Evolutionary conservation across 176 grass and related monocot species (phyloP), one percentile per base, ranked within the genome.

Genomic region (Triticum aestivum): DNA sequence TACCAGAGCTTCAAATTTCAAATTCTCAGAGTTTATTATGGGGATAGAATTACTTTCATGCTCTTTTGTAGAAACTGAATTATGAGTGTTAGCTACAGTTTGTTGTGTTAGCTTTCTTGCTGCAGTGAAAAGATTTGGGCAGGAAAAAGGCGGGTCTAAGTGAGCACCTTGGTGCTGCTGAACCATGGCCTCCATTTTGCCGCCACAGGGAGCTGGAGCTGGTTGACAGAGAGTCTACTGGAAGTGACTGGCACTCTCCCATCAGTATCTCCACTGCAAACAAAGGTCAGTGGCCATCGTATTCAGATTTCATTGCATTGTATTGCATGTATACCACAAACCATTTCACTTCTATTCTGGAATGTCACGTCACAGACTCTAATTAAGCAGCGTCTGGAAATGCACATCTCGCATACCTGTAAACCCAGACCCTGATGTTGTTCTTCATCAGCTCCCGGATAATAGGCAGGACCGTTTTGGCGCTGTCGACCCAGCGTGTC

Each of bases 171-270:
- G 21, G 86, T 64, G 64, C 73, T 88, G 63, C 88, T 91, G 39
- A 85, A 89, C 95, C 95, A 97, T 71, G 92, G 39, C 21, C 69
- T 87, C 95, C 95, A 97, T 79, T 88, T 82, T 14, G 65, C 24
- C 23, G 69, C 79, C 5, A 93, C 82, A 5, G 85, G 26, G 47
- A 97, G 87, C 44, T 90, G 56, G 9, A 97, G 91, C 82, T 88
- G 89, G 82, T 95, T 95, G 35, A 97, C 78, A 32, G 95, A 97
- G 27, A 90, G 91, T 80, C 95, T 95, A 20, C 84, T 93, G 52
- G 95, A 97, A 89, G 95, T 97, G 45, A 97, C 42, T 1, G 95
- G 92, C 30, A 97, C 85, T 29, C 89, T 89, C 27, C 91, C 95
- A 27, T 95, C 95, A 56, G 77, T 35, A 21, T 97, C 95, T 75